These are phyloP conservation scores for Cryphonectria parasitica DNA, from an alignment of 2,329 filamentous ascomycete species.

Conservation along the genomic window DNA sequence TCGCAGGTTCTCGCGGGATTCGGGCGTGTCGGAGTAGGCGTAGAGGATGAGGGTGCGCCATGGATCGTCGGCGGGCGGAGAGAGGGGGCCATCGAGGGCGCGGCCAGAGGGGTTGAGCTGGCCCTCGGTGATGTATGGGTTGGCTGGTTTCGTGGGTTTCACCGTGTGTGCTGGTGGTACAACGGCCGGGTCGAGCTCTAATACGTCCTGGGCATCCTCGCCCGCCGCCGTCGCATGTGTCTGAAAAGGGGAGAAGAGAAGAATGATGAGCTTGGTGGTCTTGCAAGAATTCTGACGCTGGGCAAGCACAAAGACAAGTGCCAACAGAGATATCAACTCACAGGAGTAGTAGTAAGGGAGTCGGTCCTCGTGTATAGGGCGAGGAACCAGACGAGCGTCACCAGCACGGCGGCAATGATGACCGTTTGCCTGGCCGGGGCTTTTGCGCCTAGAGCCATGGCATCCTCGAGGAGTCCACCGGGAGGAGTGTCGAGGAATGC, in stretches of 20 bases:
- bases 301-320: neutral
- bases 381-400: slow-evolving; percentile 26
- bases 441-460: slow-evolving; percentile 27
- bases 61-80: slow-evolving; percentile 28
- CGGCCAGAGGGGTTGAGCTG: slow-evolving; percentile 29
- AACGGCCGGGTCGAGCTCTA: slow-evolving; percentile 13
- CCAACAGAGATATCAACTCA: slow-evolving; percentile 22
- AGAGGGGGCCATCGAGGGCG: slow-evolving; percentile 25
- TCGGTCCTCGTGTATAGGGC: slow-evolving; percentile 15
- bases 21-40: slow-evolving; percentile 41
- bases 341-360: slow-evolving; percentile 20
- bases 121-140: slow-evolving; percentile 29
- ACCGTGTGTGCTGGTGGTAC: neutral
- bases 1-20: slow-evolving; percentile 39
- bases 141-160: slow-evolving; percentile 15
- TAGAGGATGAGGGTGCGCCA: slow-evolving; percentile 40
- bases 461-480: slow-evolving; percentile 15
- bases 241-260: neutral
- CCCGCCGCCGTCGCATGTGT: neutral
- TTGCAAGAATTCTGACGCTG: neutral
- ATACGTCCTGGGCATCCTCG: neutral
- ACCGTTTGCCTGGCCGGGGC: slow-evolving; percentile 28
- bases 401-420: slow-evolving; percentile 24
- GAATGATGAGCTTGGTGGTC: neutral
- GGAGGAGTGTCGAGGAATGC: neutral